A percentile compares a stretch with the other conserved stretches of the same genome.
phyloP scores from a whole-genome alignment of 2,329 filamentous ascomycete genomes.

The Nannizziopsis barbatae region DNA sequence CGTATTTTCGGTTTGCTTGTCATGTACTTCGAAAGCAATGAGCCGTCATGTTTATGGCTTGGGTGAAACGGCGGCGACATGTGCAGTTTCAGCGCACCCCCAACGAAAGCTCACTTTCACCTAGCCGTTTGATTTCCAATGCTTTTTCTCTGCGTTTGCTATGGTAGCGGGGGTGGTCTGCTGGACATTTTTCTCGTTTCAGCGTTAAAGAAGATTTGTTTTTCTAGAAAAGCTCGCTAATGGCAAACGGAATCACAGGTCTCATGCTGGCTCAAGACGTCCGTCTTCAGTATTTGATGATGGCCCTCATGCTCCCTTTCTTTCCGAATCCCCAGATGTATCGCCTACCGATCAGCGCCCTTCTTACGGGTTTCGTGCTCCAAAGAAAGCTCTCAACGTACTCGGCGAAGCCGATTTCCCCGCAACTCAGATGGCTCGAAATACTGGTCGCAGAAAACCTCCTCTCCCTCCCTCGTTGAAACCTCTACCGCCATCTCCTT shows the following conservation, averaged over 20 bases:
- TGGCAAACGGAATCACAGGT: slow-evolving; percentile 3
- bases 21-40: not conserved
- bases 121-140: not conserved
- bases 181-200: not conserved
- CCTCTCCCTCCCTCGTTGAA: not conserved
- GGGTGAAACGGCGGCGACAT: slow-evolving; percentile 6
- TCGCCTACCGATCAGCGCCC: slow-evolving; percentile 31
- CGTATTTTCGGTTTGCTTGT: not conserved
- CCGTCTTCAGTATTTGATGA: slow-evolving; percentile 9
- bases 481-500: slow-evolving; percentile 1
- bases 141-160: not conserved
- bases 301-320: slow-evolving; percentile 18
- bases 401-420: slow-evolving; percentile 4
- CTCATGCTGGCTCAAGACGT: not conserved
- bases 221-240: not conserved
- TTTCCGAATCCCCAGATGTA: slow-evolving; percentile 28
- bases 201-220: not conserved
- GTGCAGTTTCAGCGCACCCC: slow-evolving; percentile 1
- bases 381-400: slow-evolving; percentile 7
- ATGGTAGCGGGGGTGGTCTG: slow-evolving; percentile 2
- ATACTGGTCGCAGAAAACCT: not conserved
- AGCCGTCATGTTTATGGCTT: not conserved
- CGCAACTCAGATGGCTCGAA: not conserved
- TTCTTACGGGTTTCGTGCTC: slow-evolving; percentile 14
- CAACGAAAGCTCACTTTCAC: not conserved